These are phyloP conservation scores for Bretziella fagacearum DNA, from an alignment of 2,329 filamentous ascomycete genomes.

Conservation along the genomic window DNA sequence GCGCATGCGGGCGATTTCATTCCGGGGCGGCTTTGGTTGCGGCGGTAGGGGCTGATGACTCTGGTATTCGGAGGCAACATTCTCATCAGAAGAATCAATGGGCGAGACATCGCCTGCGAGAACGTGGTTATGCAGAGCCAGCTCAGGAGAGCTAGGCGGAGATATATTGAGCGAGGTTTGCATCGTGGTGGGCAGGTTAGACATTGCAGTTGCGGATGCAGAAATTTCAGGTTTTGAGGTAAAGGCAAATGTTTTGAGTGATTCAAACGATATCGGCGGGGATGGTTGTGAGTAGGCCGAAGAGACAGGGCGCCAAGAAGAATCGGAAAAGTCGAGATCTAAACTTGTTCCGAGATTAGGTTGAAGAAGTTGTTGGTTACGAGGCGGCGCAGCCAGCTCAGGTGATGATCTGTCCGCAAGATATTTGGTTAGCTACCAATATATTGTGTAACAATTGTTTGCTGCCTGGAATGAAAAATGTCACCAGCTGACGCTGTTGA, in stretches of 20 bases:
- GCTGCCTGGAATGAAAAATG: background rate
- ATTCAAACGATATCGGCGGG: conserved; percentile 1
- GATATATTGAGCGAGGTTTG: conserved; percentile 27
- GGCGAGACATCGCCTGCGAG: conserved; percentile 30
- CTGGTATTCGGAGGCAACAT: conserved; percentile 19
- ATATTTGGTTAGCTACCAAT: background rate
- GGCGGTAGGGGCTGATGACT: background rate
- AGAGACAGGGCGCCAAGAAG: background rate
- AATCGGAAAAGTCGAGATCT: background rate
- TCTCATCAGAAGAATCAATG: conserved; percentile 29
- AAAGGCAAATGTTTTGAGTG: conserved; percentile 1
- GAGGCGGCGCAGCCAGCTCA: background rate
- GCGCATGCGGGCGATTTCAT: conserved; percentile 36
- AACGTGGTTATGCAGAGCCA: background rate
- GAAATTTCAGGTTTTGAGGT: background rate
- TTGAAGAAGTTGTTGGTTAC: background rate
- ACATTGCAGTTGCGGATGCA: background rate
- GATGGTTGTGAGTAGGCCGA: conserved; percentile 6
- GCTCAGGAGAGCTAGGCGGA: conserved; percentile 40
- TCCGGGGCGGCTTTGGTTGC: conserved; percentile 15
- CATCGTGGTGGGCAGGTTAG: background rate
- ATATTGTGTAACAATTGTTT: background rate
- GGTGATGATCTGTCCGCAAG: background rate
- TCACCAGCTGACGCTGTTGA: background rate
- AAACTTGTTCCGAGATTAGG: background rate